These are phyloP conservation scores for Themeda triandra DNA, from an alignment of 176 grass and related monocot genomes.

Conservation along the genomic window DNA sequence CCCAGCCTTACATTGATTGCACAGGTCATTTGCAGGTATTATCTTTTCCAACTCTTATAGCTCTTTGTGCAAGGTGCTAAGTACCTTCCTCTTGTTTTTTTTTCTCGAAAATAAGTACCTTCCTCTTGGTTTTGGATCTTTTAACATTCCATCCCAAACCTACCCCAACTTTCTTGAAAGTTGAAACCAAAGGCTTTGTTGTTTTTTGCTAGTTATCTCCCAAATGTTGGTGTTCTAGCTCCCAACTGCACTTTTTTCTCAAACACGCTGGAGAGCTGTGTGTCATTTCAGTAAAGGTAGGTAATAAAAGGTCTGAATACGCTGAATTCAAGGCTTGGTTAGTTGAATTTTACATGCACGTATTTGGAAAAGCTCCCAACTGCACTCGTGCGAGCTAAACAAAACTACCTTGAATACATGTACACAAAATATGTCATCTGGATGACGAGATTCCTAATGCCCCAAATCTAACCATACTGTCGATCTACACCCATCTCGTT, in stretches of 20 bases:
- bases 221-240: not conserved
- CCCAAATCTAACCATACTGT: not conserved
- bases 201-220: not conserved
- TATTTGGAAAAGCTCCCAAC: not conserved
- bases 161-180: not conserved
- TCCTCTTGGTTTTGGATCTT: not conserved
- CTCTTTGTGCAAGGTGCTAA: not conserved
- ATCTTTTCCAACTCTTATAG: not conserved
- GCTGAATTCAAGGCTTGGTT: no score
- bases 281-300: not conserved
- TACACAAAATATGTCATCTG: not conserved
- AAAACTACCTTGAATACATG: not conserved
- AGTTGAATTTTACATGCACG: no score
- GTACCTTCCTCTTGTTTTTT: not conserved
- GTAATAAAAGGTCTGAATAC: not conserved
- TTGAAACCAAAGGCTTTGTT: not conserved
- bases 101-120: no score
- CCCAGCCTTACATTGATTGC: conserved; percentile 81
- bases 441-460: not conserved
- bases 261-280: not conserved
- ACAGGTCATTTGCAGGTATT: conserved; percentile 88
- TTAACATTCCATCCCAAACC: not conserved
- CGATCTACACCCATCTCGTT: conserved; percentile 1
- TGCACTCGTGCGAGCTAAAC: not conserved
- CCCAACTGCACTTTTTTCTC: not conserved